Conservation (phyloP, 306 rosid genomes). For the Malus orientalis region DNA sequence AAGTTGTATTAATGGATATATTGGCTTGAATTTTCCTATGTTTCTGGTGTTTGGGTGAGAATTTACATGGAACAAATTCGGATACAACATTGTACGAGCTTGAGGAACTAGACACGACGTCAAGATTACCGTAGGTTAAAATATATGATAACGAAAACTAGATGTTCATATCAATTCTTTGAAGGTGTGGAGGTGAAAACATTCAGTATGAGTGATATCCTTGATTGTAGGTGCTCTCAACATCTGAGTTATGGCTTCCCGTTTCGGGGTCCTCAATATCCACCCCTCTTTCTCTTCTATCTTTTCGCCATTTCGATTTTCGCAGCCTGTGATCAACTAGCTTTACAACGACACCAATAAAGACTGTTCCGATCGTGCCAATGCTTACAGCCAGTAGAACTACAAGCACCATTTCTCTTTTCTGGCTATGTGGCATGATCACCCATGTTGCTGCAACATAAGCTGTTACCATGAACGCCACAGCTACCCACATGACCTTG, state of each 20-base stretch:
- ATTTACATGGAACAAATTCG: no score
- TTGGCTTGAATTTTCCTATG: background rate
- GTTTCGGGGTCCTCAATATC: constrained; percentile 25
- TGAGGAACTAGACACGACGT: no score
- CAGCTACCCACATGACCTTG: constrained; percentile 67
- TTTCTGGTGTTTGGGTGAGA: no score
- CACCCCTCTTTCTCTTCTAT: constrained; percentile 15
- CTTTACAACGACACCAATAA: constrained; percentile 41
- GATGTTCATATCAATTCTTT: no score
- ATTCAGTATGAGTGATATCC: constrained; percentile 65
- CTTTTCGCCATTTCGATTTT: constrained; percentile 45
- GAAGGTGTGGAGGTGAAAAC: background rate
- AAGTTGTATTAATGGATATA: no score
- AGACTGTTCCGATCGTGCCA: constrained; percentile 47
- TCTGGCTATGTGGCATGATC: constrained; percentile 33
- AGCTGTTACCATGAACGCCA: constrained; percentile 56
- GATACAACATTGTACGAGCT: no score
- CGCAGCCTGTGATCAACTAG: constrained; percentile 40
- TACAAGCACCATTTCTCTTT: constrained; percentile 28
- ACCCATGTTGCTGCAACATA: constrained; percentile 68
- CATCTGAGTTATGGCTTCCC: constrained; percentile 57
- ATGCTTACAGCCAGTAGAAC: constrained; percentile 32
- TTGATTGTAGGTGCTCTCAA: constrained; percentile 37
- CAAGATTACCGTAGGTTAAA: no score
- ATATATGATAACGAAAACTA: no score